Conservation (phyloP, 176 grass and related monocot species). For the Saccharum officinarum region DNA sequence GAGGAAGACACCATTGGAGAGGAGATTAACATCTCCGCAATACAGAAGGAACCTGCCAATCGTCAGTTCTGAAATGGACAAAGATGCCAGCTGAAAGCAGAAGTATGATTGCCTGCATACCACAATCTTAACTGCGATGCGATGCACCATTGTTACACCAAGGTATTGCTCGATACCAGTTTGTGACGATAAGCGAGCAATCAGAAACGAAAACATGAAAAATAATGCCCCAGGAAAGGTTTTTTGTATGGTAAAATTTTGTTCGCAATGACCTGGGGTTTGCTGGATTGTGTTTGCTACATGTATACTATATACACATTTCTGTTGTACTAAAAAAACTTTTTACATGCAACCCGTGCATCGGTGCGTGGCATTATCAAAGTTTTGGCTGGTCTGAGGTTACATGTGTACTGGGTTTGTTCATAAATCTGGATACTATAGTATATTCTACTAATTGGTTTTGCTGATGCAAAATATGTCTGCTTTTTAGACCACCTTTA, state of each 20-base stretch:
- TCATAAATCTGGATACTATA: not conserved
- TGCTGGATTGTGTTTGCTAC: not conserved
- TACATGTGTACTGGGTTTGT: not conserved
- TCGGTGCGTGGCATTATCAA: not conserved
- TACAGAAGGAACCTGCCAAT: slow-evolving; percentile 82
- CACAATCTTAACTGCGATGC: not conserved
- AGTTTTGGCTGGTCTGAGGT: not conserved
- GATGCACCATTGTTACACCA: not conserved
- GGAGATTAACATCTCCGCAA: slow-evolving; percentile 74
- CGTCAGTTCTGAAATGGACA: slow-evolving; percentile 67
- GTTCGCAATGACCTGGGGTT: not conserved
- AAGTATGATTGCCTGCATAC: not conserved
- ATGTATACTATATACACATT: slow-evolving; percentile 19
- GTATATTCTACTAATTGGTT: not conserved
- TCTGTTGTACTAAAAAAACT: slow-evolving; percentile 19
- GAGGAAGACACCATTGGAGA: slow-evolving; percentile 87
- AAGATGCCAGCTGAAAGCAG: slow-evolving; percentile 50
- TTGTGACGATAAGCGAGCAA: slow-evolving; percentile 22
- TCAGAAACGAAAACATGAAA: not conserved
- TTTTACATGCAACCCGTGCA: not conserved
- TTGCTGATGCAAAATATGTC: not conserved
- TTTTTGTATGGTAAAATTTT: slow-evolving; percentile 37
- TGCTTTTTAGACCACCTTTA: not conserved
- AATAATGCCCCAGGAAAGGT: not conserved
- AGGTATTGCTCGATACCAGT: slow-evolving; percentile 5